Evolutionary conservation across 768 basidiomycete species (phyloP).

Genomic region (Boletus sp.): DNA sequence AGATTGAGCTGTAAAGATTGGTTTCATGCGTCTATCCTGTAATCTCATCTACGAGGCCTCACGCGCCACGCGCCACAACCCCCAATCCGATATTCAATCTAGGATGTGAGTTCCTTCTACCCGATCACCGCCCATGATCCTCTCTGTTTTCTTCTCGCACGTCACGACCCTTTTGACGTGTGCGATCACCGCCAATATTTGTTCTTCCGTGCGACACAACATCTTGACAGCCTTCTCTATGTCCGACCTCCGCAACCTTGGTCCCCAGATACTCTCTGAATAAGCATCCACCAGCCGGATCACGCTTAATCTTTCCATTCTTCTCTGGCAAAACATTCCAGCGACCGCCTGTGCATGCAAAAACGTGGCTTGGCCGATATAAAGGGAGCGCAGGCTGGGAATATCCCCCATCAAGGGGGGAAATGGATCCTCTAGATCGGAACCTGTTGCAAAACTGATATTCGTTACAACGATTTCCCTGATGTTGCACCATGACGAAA

Average conservation of each 20-base stretch:
- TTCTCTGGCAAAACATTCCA: conserved; percentile 30
- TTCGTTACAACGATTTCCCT: conserved; percentile 47
- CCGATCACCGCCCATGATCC: conserved; percentile 53
- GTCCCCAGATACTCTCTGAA: conserved; percentile 56
- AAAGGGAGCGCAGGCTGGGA: conserved; percentile 40
- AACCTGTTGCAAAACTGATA: conserved; percentile 36
- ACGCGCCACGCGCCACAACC: not conserved
- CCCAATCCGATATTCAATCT: conserved; percentile 9
- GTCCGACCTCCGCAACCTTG: conserved; percentile 47
- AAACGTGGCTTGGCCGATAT: conserved; percentile 50
- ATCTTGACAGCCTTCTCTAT: conserved; percentile 36
- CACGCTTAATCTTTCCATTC: conserved; percentile 25
- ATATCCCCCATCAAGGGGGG: conserved; percentile 35
- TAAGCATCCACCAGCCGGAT: conserved; percentile 54
- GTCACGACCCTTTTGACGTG: conserved; percentile 39
- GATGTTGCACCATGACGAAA: conserved; percentile 41
- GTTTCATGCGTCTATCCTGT: conserved; percentile 3
- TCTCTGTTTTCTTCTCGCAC: conserved; percentile 51
- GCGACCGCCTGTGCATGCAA: conserved; percentile 41
- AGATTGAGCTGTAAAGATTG: conserved; percentile 59
- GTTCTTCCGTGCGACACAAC: conserved; percentile 6
- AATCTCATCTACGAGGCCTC: not conserved
- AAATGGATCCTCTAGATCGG: conserved; percentile 9
- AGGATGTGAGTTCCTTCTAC: conserved; percentile 30
- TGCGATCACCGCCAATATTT: conserved; percentile 23